These are phyloP conservation scores for Pelargonium cotyledonis DNA, from an alignment of 441 rosid species.

Conservation along the genomic window DNA sequence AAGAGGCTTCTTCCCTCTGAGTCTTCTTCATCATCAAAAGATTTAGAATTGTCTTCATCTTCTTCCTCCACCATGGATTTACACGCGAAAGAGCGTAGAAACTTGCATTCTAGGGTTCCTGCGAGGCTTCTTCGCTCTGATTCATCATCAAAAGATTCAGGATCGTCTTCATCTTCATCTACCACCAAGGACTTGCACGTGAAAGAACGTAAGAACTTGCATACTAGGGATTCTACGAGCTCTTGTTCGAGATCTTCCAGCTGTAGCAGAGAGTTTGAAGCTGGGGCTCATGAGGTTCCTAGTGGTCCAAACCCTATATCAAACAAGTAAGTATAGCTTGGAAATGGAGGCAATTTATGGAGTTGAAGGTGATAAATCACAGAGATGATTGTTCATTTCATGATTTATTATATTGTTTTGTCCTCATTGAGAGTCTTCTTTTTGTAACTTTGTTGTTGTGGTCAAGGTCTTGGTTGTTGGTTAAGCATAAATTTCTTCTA, in stretches of 20 bases:
- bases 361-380: no score
- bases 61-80: conserved; percentile 35
- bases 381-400: no score
- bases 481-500: no score
- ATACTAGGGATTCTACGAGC: neutral
- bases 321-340: conserved; percentile 46
- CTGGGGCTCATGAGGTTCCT: conserved; percentile 77
- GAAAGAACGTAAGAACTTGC: neutral
- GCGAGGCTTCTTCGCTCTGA: conserved; percentile 16
- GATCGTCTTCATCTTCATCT: neutral
- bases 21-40: conserved; percentile 24
- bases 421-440: no score
- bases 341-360: no score
- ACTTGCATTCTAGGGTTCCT: no score
- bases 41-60: no score
- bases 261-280: conserved; percentile 35
- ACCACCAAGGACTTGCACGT: neutral
- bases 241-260: neutral
- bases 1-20: conserved; percentile 49
- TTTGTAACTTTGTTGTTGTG: no score
- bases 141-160: conserved; percentile 21
- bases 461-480: no score
- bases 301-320: conserved; percentile 98
- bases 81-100: conserved; percentile 33
- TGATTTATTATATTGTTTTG: no score